These are phyloP conservation scores for Phragmites australis DNA, from an alignment of 176 grass and related monocot species.

Conservation along the genomic window DNA sequence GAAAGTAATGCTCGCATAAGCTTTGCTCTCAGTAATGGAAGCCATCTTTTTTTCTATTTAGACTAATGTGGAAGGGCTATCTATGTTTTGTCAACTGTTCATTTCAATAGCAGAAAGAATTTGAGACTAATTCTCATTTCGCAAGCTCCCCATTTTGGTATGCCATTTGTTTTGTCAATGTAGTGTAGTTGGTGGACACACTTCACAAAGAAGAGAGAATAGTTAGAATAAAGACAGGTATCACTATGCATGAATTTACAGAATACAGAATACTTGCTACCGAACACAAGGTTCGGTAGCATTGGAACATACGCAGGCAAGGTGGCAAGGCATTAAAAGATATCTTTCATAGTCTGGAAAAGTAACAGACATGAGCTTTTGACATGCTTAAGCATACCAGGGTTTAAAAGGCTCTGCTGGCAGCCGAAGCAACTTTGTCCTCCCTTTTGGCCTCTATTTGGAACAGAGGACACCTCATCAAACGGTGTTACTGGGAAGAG, in stretches of 20 bases:
- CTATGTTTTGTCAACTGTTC: background rate
- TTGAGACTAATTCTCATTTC: background rate
- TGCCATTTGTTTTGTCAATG: background rate
- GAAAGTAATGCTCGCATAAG: background rate
- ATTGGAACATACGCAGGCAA: background rate
- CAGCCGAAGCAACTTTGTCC: conserved; percentile 80
- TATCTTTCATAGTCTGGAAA: conserved; percentile 19
- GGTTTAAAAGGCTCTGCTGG: conserved; percentile 69
- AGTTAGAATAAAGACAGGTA: background rate
- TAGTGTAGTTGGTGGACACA: background rate
- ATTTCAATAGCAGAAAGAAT: background rate
- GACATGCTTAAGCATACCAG: conserved; percentile 52
- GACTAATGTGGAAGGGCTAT: background rate
- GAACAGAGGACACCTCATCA: conserved; percentile 68
- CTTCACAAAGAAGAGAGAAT: background rate
- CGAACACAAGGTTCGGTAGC: background rate
- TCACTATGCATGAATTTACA: background rate
- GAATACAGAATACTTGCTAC: background rate
- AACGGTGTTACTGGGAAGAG: conserved; percentile 88
- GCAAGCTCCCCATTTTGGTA: background rate
- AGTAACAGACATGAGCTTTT: background rate
- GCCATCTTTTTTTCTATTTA: background rate
- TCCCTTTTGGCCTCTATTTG: conserved; percentile 76
- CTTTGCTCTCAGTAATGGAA: background rate
- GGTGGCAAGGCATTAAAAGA: background rate